Conservation (phyloP, 805 yeast genomes). For the Suhomyces xylopsoci region DNA sequence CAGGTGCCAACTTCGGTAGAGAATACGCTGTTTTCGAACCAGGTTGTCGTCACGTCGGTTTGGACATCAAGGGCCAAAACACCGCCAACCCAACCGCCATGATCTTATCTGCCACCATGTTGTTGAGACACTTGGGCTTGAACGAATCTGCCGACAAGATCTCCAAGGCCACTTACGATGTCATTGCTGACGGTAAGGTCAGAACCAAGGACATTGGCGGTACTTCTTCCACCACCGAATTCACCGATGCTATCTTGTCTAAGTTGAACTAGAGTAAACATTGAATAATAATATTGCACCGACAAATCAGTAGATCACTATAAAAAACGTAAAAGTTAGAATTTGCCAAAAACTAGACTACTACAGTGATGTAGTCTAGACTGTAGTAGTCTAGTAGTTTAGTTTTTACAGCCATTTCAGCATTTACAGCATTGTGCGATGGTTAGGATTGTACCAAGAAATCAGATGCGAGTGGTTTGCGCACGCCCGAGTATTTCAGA, state of each 20-base stretch:
- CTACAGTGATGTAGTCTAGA: no score
- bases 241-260: slow-evolving; percentile 84
- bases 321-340: no score
- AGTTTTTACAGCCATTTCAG: no score
- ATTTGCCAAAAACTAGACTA: no score
- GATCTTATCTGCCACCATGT: slow-evolving; percentile 85
- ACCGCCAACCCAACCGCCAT: slow-evolving; percentile 98
- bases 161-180: slow-evolving; percentile 84
- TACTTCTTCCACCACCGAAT: slow-evolving; percentile 81
- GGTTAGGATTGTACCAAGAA: not conserved
- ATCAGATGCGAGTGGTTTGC: not conserved
- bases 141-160: slow-evolving; percentile 81
- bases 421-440: no score
- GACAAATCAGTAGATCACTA: not conserved
- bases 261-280: slow-evolving; percentile 45
- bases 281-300: not conserved
- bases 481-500: not conserved
- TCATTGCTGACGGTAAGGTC: slow-evolving; percentile 80
- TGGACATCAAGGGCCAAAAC: slow-evolving; percentile 91
- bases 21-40: slow-evolving; percentile 98
- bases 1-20: slow-evolving; percentile 98
- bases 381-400: no score
- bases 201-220: slow-evolving; percentile 95
- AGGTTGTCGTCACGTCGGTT: slow-evolving; percentile 99
- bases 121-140: slow-evolving; percentile 94